phyloP scores from a whole-genome alignment of 495 filamentous ascomycete genomes.

The Daldinia bambusicola region DNA sequence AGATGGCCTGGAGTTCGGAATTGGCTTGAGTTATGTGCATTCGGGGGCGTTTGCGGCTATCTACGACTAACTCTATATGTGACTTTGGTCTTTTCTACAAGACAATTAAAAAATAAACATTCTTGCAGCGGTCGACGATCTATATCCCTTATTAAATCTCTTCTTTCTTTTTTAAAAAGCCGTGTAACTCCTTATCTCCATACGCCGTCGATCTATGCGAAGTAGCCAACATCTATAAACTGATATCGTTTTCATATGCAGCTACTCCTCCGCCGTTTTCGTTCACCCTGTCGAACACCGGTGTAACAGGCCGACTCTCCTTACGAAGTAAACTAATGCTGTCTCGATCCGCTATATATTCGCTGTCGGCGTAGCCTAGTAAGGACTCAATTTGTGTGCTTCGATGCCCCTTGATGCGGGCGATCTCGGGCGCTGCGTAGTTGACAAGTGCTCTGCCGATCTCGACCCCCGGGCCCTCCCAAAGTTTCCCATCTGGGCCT shows the following conservation, averaged over 20 bases:
- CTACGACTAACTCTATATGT: conserved; percentile 20
- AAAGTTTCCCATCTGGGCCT: conserved; percentile 48
- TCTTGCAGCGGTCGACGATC: conserved; percentile 1
- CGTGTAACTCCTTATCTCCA: conserved; percentile 17
- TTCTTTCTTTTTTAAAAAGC: neutral
- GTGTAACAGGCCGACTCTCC: conserved; percentile 56
- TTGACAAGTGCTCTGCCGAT: conserved; percentile 94
- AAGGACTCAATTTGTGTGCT: conserved; percentile 81
- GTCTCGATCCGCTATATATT: conserved; percentile 91
- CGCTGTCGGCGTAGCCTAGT: conserved; percentile 91
- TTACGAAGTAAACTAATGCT: conserved; percentile 79
- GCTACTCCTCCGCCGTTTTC: conserved; percentile 43
- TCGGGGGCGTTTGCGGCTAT: conserved; percentile 35
- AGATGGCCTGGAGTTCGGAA: conserved; percentile 36
- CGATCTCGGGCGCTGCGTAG: conserved; percentile 86
- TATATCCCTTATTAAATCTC: conserved; percentile 8
- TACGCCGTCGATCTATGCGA: conserved; percentile 24
- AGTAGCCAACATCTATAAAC: conserved; percentile 20
- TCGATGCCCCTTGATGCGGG: conserved; percentile 81
- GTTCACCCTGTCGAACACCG: conserved; percentile 45
- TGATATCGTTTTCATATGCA: conserved; percentile 44
- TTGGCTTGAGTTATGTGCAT: conserved; percentile 35
- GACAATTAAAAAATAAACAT: conserved; percentile 7
- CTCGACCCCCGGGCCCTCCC: conserved; percentile 71
- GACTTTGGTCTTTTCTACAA: conserved; percentile 21